Evolutionary conservation across 352 stramenopile genomes (phyloP), one percentile per base, ranked within the genome.

Genomic region (Elongisporangium anandrum): DNA sequence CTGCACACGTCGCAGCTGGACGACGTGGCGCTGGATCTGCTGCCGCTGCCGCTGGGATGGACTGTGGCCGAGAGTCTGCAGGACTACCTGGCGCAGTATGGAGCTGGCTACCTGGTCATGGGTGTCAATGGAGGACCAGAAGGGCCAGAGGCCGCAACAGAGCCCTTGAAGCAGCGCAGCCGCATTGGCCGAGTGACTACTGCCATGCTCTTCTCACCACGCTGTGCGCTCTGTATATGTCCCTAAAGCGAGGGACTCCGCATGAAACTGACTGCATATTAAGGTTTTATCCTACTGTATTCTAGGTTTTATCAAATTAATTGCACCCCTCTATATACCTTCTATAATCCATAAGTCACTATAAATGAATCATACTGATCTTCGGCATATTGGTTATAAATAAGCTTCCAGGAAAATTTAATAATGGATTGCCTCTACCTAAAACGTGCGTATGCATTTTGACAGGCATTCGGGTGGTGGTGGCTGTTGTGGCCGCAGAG

Each of bases 41-140:
- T 41, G 29, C 29, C 29, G 29, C 29, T 41, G 29, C 29, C 29
- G 29, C 29, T 41, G 6, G 29, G 29, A 15, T 41, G 50, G 7
- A 88, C 76, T 0, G 49, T 84, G 38, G 67, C 70, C 0, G 77
- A 90, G 61, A 82, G 78, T 49, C 56, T 88, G 29, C 78, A 90
- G 38, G 61, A 69, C 9, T 90, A 88, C 48, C 41, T 77, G 4
- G 60, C 68, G 4, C 49, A 48, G 1, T 58, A 81, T 16, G 57
- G 65, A 9, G 81, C 77, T 8, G 75, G 76, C 2, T 85, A 80
- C 23, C 52, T 90, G 23, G 52, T 90, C 9, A 49, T 87, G 8
- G 78, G 77, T 3, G 60, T 75, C 15, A 72, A 60, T 45, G 74
- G 79, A 52, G 49, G 64, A 21, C 21, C 22, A 21, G 61, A 61